Percentiles rank a stretch among this genome's conserved stretches.
Conservation (phyloP, 495 filamentous ascomycete species). For the Aspergillus heteromorphus region DNA sequence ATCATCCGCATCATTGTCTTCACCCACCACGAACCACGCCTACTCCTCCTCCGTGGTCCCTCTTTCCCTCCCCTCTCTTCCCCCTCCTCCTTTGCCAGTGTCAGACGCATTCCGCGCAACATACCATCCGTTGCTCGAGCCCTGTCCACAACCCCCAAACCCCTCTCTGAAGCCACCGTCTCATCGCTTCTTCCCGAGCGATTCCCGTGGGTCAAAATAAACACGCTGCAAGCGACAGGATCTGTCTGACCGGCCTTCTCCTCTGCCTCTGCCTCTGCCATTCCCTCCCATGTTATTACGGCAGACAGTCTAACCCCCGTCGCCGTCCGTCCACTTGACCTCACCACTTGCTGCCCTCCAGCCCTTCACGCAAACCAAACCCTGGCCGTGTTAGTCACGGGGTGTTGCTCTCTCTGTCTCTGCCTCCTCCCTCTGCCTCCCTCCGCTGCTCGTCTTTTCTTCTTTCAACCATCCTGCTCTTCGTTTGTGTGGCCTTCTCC, state of each 20-base stretch:
- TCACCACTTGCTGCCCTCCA: background rate
- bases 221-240: constrained; percentile 26
- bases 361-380: too few species aligned
- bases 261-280: background rate
- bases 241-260: constrained; percentile 3
- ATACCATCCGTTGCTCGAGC: constrained; percentile 10
- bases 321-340: background rate
- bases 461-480: constrained; percentile 23
- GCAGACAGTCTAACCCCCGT: too few species aligned
- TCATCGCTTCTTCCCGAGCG: constrained; percentile 12
- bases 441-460: constrained; percentile 3
- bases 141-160: constrained; percentile 14
- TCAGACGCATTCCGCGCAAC: constrained; percentile 11
- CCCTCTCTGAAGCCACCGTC: constrained; percentile 13
- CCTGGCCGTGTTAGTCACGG: background rate
- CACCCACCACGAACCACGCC: background rate
- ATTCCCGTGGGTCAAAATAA: constrained; percentile 39
- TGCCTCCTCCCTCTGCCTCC: constrained; percentile 4
- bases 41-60: background rate
- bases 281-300: background rate
- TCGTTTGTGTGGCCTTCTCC: constrained; percentile 15
- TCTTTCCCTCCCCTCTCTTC: constrained; percentile 13
- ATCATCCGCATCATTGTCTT: background rate
- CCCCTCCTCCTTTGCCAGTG: constrained; percentile 13
- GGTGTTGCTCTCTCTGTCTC: background rate